These are phyloP conservation scores for Phytophthora nicotianae DNA, from an alignment of 352 stramenopile genomes.

Conservation along the genomic window DNA sequence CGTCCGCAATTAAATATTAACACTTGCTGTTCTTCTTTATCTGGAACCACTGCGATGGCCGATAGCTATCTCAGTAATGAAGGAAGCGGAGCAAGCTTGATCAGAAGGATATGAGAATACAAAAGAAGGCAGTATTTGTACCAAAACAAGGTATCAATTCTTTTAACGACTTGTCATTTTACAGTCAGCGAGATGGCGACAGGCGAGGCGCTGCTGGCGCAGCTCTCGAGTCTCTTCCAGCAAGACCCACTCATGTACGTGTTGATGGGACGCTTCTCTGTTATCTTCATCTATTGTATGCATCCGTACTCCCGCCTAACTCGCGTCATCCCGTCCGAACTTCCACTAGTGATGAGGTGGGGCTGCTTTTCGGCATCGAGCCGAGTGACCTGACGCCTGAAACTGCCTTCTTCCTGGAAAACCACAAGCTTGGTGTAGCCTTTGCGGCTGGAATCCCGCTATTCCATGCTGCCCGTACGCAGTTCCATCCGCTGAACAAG, in stretches of 20 bases:
- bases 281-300: too few relatives aligned
- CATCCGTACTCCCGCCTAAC: background rate
- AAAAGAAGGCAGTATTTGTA: too few relatives aligned
- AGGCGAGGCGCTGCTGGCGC: conserved; percentile 42
- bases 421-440: conserved; percentile 82
- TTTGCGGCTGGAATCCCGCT: conserved; percentile 56
- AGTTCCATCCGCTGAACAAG: conserved; percentile 56
- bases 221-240: conserved; percentile 52
- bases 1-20: too few relatives aligned
- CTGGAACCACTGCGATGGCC: background rate
- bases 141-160: too few relatives aligned
- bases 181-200: conserved; percentile 16
- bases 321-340: conserved; percentile 1
- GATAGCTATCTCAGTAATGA: background rate
- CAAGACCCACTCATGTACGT: conserved; percentile 74
- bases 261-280: background rate
- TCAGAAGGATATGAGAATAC: background rate
- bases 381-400: conserved; percentile 48
- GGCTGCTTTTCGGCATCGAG: conserved; percentile 65
- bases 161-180: too few relatives aligned
- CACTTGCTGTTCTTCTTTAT: conserved; percentile 3
- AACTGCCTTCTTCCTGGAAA: conserved; percentile 66
- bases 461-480: conserved; percentile 58
- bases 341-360: conserved; percentile 69
- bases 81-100: background rate